Base-by-base conservation (phyloP, 257 asterid genomes). In the Plantago major region DNA sequence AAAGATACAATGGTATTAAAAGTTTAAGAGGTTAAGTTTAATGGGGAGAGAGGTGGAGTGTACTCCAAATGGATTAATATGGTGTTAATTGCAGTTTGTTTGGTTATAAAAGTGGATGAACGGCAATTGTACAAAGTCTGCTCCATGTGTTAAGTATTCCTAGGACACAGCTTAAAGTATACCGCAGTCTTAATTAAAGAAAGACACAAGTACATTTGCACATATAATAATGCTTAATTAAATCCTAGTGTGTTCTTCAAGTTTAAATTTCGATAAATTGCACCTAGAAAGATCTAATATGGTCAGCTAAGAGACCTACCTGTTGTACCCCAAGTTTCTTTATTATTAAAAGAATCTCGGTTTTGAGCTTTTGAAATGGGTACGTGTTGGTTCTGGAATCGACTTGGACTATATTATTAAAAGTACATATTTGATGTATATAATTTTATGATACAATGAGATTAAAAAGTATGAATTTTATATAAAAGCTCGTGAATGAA, bases 31-130 rank as follows among this genome's bases (percentile, higher is more conserved):
- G n/a, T n/a, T n/a, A n/a, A n/a, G n/a, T n/a, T n/a, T n/a, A n/a
- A n/a, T n/a, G 26, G n/a, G 42, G 42, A 14, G 16, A 3, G n/a
- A 56, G 37, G 46, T 56, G 18, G 47, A 15, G 30, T 56, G 47
- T 15, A 56, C 62, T 17, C 62, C 62, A 38, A 33, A 37, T 56
- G 30, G 48, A 57, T 37, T 33, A 22, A 38, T 40, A 33, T 7
- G 47, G 47, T 57, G 61, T 49, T 49, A 37, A 59, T 70, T 64
- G 40, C 8, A 7, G 40, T 33, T 33, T 33, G 40, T 33, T 33
- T 33, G 45, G 71, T 37, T 26, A 11, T 7, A 15, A 42, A 58
- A 55, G 69, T 13, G 59, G 66, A 64, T 65, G 51, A 33, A 42
- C 66, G 45, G 65, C 70, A 50, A 37, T 52, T 42, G 44, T 17